A percentile compares a stretch with the other conserved stretches of the same genome.
These are phyloP conservation scores for Batkoa obscura DNA, from an alignment of 371 early-diverging fungal genomes.

Conservation along the genomic window DNA sequence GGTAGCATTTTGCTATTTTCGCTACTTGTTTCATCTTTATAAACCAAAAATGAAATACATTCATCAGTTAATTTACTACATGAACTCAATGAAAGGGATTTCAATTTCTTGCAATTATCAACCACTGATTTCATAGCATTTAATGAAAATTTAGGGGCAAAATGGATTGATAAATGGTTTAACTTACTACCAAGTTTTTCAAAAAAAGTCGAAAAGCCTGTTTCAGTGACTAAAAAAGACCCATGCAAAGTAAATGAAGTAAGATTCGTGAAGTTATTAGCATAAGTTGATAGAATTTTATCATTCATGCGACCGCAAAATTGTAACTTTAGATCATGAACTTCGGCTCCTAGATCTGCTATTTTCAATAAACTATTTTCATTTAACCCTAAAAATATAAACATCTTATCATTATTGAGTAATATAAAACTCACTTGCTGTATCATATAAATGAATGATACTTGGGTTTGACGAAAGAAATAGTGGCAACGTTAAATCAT, in stretches of 20 bases:
- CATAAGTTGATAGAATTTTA: constrained; percentile 22
- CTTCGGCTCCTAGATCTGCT: constrained; percentile 35
- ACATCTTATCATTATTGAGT: neutral
- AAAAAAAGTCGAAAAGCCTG: constrained; percentile 39
- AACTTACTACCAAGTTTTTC: constrained; percentile 22
- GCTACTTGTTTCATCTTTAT: neutral
- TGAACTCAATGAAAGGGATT: constrained; percentile 29
- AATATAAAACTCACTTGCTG: constrained; percentile 29
- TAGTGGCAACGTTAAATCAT: constrained; percentile 34
- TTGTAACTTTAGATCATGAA: constrained; percentile 34
- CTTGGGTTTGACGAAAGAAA: constrained; percentile 43
- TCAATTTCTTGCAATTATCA: constrained; percentile 27
- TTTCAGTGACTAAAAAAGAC: constrained; percentile 40
- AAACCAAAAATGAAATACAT: constrained; percentile 17
- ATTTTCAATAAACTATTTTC: constrained; percentile 30
- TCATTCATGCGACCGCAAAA: constrained; percentile 63
- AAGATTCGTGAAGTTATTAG: constrained; percentile 22
- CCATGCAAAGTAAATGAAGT: constrained; percentile 43
- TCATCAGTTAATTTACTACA: constrained; percentile 28
- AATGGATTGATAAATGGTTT: constrained; percentile 28
- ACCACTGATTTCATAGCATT: constrained; percentile 29
- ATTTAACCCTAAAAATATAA: constrained; percentile 21
- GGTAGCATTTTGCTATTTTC: too few species aligned
- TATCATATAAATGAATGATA: constrained; percentile 51
- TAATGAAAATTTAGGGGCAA: constrained; percentile 35